Percentiles rank a stretch among this genome's conserved stretches.
Evolutionary conservation across 768 basidiomycete genomes (phyloP).

Genomic region (Boletus tomentosulus): DNA sequence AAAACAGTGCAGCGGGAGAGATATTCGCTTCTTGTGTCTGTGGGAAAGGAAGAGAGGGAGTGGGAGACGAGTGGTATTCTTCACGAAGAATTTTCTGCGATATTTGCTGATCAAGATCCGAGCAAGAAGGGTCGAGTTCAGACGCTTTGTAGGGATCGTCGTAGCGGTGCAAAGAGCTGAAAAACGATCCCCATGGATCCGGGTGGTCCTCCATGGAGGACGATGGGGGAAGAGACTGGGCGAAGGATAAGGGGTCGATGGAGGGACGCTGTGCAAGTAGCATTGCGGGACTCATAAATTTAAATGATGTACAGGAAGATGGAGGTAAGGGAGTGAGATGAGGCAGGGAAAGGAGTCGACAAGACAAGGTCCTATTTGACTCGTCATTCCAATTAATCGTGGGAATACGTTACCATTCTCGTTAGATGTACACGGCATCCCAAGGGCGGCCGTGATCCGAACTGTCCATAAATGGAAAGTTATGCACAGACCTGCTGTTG

Average conservation of each 20-base stretch:
- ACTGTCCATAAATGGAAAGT: neutral
- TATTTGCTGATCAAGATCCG: conserved; percentile 29
- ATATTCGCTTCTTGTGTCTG: conserved; percentile 19
- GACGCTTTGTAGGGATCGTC: conserved; percentile 1
- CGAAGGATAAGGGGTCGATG: neutral
- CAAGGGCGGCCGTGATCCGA: neutral
- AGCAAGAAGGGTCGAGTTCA: neutral
- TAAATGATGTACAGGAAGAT: neutral
- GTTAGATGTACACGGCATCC: neutral
- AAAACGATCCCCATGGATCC: conserved; percentile 9
- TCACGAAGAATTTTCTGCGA: conserved; percentile 14
- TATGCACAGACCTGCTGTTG: neutral
- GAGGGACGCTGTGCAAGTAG: neutral
- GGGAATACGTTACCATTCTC: conserved; percentile 8
- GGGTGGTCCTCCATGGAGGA: conserved; percentile 7
- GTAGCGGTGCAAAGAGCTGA: neutral
- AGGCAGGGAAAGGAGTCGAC: conserved; percentile 17
- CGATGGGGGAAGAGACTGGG: conserved; percentile 5
- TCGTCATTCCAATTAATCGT: conserved; percentile 17
- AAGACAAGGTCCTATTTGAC: conserved; percentile 6
- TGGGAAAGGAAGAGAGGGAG: conserved; percentile 1
- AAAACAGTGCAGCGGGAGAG: conserved; percentile 74
- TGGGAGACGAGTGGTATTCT: neutral
- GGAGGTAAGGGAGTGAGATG: neutral
- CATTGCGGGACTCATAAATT: conserved; percentile 5